Evolutionary conservation across 169 alveolate species (phyloP).

Genomic region (Perkinsus marinus): DNA sequence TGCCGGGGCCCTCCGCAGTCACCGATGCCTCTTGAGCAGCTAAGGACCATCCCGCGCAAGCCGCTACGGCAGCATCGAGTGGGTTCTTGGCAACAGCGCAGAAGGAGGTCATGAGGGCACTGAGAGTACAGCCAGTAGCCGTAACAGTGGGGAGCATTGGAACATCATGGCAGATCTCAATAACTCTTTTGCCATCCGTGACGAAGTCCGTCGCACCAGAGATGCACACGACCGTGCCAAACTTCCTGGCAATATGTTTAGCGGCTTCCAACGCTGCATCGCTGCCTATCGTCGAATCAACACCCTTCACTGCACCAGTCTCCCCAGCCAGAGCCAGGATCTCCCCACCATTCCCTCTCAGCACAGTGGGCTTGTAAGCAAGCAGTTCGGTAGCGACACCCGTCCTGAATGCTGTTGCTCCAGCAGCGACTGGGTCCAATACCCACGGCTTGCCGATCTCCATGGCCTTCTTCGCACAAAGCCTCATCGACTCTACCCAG

Average conservation of each 20-base stretch:
- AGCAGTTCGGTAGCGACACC: background rate
- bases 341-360: conserved; percentile 4
- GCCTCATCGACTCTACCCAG: background rate
- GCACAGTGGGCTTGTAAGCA: background rate
- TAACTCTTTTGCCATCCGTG: background rate
- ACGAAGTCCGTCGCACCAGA: background rate
- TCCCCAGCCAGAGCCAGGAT: background rate
- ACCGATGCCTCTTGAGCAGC: background rate
- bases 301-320: background rate
- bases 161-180: background rate
- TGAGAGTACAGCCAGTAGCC: background rate
- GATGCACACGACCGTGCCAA: background rate
- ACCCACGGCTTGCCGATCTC: background rate
- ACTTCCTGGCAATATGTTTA: background rate
- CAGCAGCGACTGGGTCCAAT: background rate
- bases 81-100: background rate
- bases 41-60: background rate
- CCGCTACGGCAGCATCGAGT: background rate
- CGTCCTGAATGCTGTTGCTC: background rate
- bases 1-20: background rate
- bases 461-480: background rate
- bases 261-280: background rate
- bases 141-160: background rate
- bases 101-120: background rate
- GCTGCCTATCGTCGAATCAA: background rate